Percentiles rank a stretch among this genome's conserved stretches.
phyloP scores from a whole-genome alignment of 2,329 filamentous ascomycete genomes.

The Chrysoporthe austroafricana region DNA sequence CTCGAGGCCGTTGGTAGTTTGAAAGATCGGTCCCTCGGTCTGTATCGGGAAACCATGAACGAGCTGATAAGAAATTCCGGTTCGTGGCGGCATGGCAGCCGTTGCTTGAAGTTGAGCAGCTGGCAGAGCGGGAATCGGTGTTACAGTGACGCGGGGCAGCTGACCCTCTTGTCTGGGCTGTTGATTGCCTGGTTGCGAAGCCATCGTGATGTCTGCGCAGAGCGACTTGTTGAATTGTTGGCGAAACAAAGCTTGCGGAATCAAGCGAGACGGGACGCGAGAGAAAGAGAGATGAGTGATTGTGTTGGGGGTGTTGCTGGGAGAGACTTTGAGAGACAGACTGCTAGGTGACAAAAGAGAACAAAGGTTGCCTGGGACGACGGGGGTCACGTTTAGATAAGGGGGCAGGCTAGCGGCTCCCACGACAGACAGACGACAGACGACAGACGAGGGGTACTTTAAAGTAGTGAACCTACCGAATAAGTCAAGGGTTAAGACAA shows the following conservation, averaged over 20 bases:
- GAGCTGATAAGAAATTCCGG: too few relatives aligned
- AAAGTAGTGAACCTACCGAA: background rate
- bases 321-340: too few relatives aligned
- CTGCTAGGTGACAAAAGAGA: too few relatives aligned
- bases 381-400: too few relatives aligned
- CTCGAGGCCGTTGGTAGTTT: background rate
- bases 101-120: background rate
- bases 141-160: background rate
- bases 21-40: background rate
- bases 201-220: background rate
- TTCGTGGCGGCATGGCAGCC: too few relatives aligned
- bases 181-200: background rate
- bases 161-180: background rate
- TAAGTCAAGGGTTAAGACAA: background rate
- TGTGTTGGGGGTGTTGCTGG: too few relatives aligned
- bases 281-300: too few relatives aligned
- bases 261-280: background rate
- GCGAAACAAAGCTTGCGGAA: background rate
- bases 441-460: too few relatives aligned
- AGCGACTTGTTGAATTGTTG: background rate
- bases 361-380: too few relatives aligned
- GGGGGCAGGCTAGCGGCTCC: too few relatives aligned
- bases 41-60: background rate
- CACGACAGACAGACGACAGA: too few relatives aligned
- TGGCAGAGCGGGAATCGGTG: background rate